phyloP scores from a whole-genome alignment of 2,329 filamentous ascomycete genomes.

The Chrysoporthe cubensis region DNA sequence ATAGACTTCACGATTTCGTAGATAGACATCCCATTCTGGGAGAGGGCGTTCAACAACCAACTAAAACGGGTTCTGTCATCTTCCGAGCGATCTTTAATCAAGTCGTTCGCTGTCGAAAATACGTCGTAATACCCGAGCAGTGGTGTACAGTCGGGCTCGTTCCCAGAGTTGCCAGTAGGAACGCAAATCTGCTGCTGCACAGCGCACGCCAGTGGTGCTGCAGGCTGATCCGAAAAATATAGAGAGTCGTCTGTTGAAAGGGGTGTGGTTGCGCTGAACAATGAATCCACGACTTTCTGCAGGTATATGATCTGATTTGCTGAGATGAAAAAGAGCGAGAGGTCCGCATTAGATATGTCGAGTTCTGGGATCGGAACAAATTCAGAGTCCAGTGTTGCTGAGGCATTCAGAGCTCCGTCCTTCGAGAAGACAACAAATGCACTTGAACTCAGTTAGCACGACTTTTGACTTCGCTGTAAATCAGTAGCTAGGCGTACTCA shows the following conservation, averaged over 20 bases:
- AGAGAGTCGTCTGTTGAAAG: neutral
- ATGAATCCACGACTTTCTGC: neutral
- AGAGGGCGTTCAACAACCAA: neutral
- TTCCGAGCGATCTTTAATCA: neutral
- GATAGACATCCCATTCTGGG: neutral
- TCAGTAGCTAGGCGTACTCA: neutral
- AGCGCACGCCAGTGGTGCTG: neutral
- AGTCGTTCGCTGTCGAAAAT: neutral
- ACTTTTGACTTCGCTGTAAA: too few relatives aligned
- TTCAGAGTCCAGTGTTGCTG: neutral
- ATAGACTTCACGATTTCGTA: neutral
- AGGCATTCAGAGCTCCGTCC: neutral
- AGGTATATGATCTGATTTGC: slow-evolving; percentile 1
- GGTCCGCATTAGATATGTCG: neutral
- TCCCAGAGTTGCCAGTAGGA: neutral
- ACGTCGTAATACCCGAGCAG: neutral
- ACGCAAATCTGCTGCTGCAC: slow-evolving; percentile 2
- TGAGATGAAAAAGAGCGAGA: neutral
- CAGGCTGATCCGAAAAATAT: slow-evolving; percentile 5
- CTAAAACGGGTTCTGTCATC: neutral
- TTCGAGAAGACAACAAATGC: neutral
- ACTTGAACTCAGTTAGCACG: neutral
- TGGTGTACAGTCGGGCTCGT: neutral
- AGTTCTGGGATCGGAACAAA: slow-evolving; percentile 4
- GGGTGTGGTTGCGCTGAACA: slow-evolving; percentile 1